Conservation (phyloP, 805 yeast genomes). For the Suhomyces sp. region DNA sequence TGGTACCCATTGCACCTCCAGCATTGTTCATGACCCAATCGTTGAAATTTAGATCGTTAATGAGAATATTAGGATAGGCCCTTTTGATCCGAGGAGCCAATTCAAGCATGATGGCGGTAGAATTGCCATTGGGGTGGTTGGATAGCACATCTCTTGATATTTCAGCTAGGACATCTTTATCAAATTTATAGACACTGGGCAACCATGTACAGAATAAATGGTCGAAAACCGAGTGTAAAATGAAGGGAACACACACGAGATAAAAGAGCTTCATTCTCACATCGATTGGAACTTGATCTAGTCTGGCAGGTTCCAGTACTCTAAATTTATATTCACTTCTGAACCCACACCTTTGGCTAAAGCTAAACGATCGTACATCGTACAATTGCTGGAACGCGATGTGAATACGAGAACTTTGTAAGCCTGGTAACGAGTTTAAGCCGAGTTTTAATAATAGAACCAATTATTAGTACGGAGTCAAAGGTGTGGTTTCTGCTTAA, state of each 20-base stretch:
- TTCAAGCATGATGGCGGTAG: constrained; percentile 61
- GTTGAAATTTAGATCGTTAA: constrained; percentile 69
- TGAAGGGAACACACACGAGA: constrained; percentile 22
- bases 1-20: constrained; percentile 97
- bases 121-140: constrained; percentile 54
- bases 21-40: constrained; percentile 98
- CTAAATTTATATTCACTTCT: too few species aligned
- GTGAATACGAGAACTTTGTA: too few species aligned
- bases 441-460: too few species aligned
- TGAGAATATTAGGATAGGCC: constrained; percentile 63
- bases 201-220: constrained; percentile 59
- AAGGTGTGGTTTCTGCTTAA: too few species aligned
- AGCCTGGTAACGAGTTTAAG: too few species aligned
- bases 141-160: constrained; percentile 56
- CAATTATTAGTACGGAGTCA: too few species aligned
- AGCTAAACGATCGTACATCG: too few species aligned
- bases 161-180: constrained; percentile 56
- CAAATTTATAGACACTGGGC: constrained; percentile 70
- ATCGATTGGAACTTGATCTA: too few species aligned
- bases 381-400: too few species aligned
- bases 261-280: constrained; percentile 27
- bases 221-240: constrained; percentile 35
- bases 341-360: too few species aligned
- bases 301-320: too few species aligned
- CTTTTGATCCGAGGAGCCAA: constrained; percentile 57